These are phyloP conservation scores for Penicillium cosmopolitanum DNA, from an alignment of 495 filamentous ascomycete species.

Conservation along the genomic window DNA sequence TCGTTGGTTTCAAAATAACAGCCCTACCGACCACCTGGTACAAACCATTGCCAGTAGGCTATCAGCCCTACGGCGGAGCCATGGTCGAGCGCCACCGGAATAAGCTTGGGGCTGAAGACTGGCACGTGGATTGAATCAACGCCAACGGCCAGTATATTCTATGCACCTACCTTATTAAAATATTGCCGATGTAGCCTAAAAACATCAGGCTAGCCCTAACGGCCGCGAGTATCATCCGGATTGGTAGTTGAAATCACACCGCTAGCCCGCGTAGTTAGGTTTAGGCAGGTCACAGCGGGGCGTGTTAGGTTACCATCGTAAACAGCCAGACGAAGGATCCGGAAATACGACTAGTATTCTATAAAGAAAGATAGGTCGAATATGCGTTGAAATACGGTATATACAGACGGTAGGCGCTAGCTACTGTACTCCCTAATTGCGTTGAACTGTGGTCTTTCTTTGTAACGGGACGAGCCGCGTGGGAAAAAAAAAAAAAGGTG, in stretches of 20 bases:
- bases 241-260: background rate
- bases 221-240: background rate
- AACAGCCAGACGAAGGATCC: background rate
- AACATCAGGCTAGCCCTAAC: background rate
- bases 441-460: background rate
- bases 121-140: background rate
- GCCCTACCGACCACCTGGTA: background rate
- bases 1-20: background rate
- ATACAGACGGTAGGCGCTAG: background rate
- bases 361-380: background rate
- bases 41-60: background rate
- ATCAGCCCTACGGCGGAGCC: background rate
- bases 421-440: background rate
- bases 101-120: background rate
- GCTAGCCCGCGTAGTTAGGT: background rate
- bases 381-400: background rate
- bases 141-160: background rate
- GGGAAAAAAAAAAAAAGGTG: background rate
- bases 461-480: conserved; percentile 14
- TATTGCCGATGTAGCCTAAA: background rate
- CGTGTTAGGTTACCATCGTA: background rate
- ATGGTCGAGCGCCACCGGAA: background rate
- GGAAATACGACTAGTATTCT: background rate
- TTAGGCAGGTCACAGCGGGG: background rate
- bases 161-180: background rate